These are phyloP conservation scores for Coprinopsis strossmayeri DNA, from an alignment of 768 basidiomycete species.

Conservation along the genomic window DNA sequence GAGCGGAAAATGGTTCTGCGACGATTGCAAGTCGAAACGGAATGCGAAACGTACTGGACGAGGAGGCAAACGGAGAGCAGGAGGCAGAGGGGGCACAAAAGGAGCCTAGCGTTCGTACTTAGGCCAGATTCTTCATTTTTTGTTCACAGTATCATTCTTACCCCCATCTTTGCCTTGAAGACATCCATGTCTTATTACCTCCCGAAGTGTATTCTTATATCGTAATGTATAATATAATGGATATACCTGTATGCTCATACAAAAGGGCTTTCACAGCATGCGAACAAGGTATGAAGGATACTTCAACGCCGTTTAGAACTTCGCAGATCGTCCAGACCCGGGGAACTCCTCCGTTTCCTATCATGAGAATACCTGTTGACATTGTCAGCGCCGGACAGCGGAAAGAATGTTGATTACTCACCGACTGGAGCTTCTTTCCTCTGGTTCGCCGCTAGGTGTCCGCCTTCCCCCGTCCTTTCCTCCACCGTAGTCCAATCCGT, in stretches of 20 bases:
- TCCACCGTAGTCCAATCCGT: constrained; percentile 77
- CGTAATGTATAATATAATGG: constrained; percentile 7
- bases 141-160: too few species aligned
- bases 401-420: constrained; percentile 20
- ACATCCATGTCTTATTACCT: too few species aligned
- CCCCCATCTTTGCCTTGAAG: too few species aligned
- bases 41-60: constrained; percentile 44
- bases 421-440: constrained; percentile 59
- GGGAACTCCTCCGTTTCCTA: constrained; percentile 72
- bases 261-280: too few species aligned
- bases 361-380: background rate
- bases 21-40: constrained; percentile 54
- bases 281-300: constrained; percentile 4
- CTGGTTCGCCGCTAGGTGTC: constrained; percentile 61
- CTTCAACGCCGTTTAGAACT: constrained; percentile 65
- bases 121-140: too few species aligned
- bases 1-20: constrained; percentile 72
- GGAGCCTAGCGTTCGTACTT: too few species aligned
- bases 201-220: background rate
- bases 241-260: too few species aligned
- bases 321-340: constrained; percentile 60
- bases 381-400: background rate
- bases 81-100: constrained; percentile 19
- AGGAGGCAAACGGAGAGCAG: constrained; percentile 43
- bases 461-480: constrained; percentile 41